Percentiles rank a stretch among this genome's conserved stretches.
Conservation (phyloP, 768 basidiomycete species). For the Tricholoma furcatifolium region DNA sequence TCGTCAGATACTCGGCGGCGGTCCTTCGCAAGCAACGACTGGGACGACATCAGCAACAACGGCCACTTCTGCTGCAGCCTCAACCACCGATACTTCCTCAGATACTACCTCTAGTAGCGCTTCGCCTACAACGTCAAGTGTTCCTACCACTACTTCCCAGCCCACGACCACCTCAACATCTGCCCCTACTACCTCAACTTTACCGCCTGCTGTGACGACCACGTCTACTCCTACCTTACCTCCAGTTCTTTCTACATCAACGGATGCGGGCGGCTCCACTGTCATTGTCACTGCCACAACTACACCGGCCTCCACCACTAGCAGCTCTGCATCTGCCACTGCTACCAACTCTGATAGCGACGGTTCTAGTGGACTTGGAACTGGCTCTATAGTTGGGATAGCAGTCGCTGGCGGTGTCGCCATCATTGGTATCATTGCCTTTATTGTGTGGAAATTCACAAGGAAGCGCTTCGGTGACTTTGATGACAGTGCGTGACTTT, state of each 20-base stretch:
- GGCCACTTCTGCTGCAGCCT: background rate
- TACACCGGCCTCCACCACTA: constrained; percentile 24
- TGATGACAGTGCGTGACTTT: constrained; percentile 66
- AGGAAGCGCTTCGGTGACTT: constrained; percentile 74
- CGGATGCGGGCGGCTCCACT: constrained; percentile 21
- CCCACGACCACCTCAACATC: background rate
- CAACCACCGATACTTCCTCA: background rate
- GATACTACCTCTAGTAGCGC: too few relatives aligned
- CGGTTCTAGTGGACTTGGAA: constrained; percentile 45
- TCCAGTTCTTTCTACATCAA: constrained; percentile 11
- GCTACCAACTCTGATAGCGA: constrained; percentile 20
- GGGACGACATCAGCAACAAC: background rate
- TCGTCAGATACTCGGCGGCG: constrained; percentile 6
- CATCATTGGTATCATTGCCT: constrained; percentile 64
- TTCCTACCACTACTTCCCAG: too few relatives aligned
- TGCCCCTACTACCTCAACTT: constrained; percentile 1
- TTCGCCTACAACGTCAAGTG: too few relatives aligned
- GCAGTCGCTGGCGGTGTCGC: constrained; percentile 82
- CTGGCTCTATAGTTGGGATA: constrained; percentile 76
- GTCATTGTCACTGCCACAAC: constrained; percentile 23
- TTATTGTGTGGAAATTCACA: constrained; percentile 86
- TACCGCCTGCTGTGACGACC: constrained; percentile 7
- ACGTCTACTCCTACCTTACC: constrained; percentile 3
- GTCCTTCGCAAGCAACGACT: background rate
- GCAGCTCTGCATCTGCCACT: constrained; percentile 29